Percentiles rank a stretch among this genome's conserved stretches.
These are phyloP conservation scores for Rhodotorula sp. DNA, from an alignment of 1,284 basidiomycete species.

Conservation along the genomic window DNA sequence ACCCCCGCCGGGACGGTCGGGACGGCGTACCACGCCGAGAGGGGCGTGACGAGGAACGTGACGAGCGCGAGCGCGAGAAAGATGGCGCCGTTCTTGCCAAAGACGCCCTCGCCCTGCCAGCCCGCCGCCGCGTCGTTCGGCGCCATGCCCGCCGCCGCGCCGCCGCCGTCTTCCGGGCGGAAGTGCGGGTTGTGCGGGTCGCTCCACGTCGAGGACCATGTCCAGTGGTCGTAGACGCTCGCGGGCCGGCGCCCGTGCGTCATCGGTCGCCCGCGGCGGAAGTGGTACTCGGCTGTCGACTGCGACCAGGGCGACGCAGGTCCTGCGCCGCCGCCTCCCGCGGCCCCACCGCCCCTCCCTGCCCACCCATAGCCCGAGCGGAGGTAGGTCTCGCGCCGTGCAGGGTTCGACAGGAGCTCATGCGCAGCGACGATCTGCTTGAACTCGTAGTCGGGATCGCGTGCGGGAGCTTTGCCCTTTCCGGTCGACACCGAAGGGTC, in stretches of 20 bases:
- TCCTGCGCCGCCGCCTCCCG: constrained; percentile 1
- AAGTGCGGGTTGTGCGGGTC: constrained; percentile 39
- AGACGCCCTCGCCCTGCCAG: constrained; percentile 24
- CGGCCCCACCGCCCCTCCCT: background rate
- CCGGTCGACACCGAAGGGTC: background rate
- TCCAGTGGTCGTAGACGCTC: background rate
- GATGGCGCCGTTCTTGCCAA: constrained; percentile 31
- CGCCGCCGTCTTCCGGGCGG: constrained; percentile 1
- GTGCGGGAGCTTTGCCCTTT: constrained; percentile 9
- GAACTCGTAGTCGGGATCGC: constrained; percentile 22
- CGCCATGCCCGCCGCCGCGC: background rate
- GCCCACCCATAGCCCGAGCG: constrained; percentile 40
- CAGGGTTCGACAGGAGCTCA: constrained; percentile 41
- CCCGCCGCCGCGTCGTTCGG: constrained; percentile 17
- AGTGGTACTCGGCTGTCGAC: constrained; percentile 33
- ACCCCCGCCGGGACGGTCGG: background rate
- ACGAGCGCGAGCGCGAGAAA: constrained; percentile 29
- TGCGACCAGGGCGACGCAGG: constrained; percentile 14
- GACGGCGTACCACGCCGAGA: constrained; percentile 29
- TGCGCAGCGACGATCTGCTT: constrained; percentile 43
- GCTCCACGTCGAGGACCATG: constrained; percentile 22
- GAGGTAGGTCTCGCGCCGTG: constrained; percentile 33
- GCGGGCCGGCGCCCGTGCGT: background rate
- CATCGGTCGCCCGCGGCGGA: constrained; percentile 34
- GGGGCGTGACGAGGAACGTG: constrained; percentile 29